These are phyloP conservation scores for Cucumis cinereus DNA, from an alignment of 306 rosid species.

Conservation along the genomic window DNA sequence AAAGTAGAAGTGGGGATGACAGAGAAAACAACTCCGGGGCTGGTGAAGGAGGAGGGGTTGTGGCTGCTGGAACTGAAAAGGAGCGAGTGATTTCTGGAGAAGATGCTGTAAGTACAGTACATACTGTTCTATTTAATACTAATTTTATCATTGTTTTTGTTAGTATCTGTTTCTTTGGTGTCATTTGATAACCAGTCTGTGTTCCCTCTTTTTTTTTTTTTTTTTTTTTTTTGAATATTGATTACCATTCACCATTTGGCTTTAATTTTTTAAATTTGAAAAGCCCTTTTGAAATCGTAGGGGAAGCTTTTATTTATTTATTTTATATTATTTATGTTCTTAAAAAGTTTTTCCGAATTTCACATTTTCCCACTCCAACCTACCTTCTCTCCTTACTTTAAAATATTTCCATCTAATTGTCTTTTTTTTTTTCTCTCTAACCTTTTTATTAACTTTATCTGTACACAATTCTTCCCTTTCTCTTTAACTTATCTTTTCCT, in stretches of 20 bases:
- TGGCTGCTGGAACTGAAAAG: constrained; percentile 86
- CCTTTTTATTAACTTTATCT: not conserved
- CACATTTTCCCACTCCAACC: not conserved
- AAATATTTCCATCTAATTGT: not conserved
- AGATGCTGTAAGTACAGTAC: constrained; percentile 64
- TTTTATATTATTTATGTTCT: no score
- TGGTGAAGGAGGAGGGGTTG: constrained; percentile 74
- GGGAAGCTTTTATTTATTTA: not conserved
- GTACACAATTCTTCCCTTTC: not conserved
- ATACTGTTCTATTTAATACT: not conserved
- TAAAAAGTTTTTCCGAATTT: not conserved
- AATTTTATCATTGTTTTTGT: not conserved
- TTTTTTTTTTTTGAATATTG: not conserved
- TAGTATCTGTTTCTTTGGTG: not conserved
- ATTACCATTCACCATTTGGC: not conserved
- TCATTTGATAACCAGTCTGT: not conserved
- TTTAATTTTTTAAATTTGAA: not conserved
- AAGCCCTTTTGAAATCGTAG: not conserved
- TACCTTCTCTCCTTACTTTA: not conserved
- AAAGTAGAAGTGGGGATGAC: constrained; percentile 40
- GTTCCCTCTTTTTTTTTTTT: not conserved
- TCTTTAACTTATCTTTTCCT: not conserved
- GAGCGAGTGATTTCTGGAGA: constrained; percentile 82
- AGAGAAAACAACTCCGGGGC: constrained; percentile 32
- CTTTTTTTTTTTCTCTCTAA: not conserved